Conservation (phyloP, 495 filamentous ascomycete species). For the Pyrenopolyporus hunteri region DNA sequence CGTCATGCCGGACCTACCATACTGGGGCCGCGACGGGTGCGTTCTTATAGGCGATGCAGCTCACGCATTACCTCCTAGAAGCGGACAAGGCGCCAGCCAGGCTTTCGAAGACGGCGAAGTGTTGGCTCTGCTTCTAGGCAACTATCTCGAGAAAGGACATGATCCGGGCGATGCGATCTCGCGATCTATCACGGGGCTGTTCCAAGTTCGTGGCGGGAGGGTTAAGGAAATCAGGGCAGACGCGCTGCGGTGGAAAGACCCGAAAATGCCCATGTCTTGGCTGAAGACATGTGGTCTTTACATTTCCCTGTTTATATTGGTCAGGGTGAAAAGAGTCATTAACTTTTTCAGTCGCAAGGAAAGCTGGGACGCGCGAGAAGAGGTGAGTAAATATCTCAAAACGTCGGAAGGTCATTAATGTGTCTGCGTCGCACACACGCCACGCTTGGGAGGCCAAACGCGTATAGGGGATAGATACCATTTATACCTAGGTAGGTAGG, state of each 20-base stretch:
- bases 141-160: slow-evolving; percentile 6
- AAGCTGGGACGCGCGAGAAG: slow-evolving; percentile 5
- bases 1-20: slow-evolving; percentile 55
- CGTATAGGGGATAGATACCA: no score
- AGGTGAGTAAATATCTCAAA: slow-evolving; percentile 10
- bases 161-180: not conserved
- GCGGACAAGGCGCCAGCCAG: slow-evolving; percentile 47
- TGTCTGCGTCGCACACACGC: no score
- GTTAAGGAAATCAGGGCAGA: slow-evolving; percentile 8
- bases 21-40: slow-evolving; percentile 50
- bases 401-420: no score
- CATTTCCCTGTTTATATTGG: slow-evolving; percentile 9
- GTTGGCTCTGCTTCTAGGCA: slow-evolving; percentile 39
- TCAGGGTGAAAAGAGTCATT: not conserved
- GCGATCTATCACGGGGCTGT: slow-evolving; percentile 10
- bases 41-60: slow-evolving; percentile 55
- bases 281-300: slow-evolving; percentile 8
- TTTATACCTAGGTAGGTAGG: no score
- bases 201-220: slow-evolving; percentile 6
- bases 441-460: no score
- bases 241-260: slow-evolving; percentile 20
- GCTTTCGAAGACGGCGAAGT: slow-evolving; percentile 46
- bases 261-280: slow-evolving; percentile 28
- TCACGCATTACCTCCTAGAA: slow-evolving; percentile 53
- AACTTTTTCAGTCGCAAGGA: slow-evolving; percentile 8